A percentile compares a stretch with the other conserved stretches of the same genome.
Conservation (phyloP, 768 basidiomycete genomes). For the Kwoniella sp. region DNA sequence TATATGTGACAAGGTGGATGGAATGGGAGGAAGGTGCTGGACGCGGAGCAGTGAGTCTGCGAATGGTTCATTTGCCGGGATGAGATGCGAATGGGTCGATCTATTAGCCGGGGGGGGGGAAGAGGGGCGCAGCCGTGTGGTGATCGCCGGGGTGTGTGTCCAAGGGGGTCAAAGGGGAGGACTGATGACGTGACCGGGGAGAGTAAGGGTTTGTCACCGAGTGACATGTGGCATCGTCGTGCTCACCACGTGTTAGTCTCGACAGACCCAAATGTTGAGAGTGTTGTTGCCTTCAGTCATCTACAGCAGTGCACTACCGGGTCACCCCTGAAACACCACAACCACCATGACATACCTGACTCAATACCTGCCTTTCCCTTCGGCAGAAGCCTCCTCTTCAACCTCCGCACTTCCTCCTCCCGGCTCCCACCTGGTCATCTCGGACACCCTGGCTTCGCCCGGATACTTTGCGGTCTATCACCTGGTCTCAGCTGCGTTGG, state of each 20-base stretch:
- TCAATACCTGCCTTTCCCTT: conserved; percentile 27
- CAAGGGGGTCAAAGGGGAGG: no score
- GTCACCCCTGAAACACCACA: no score
- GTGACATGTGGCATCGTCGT: no score
- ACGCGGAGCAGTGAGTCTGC: not conserved
- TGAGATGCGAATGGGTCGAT: not conserved
- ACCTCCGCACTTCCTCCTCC: conserved; percentile 28
- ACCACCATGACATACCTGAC: conserved; percentile 36
- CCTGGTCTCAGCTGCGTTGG: conserved; percentile 26
- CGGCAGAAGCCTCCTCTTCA: conserved; percentile 1
- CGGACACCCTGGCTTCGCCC: conserved; percentile 38
- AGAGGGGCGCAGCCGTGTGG: no score
- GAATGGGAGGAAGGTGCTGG: not conserved
- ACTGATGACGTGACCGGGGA: no score
- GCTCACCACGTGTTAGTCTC: no score
- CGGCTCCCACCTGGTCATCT: conserved; percentile 36
- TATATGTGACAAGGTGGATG: not conserved
- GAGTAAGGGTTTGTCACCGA: no score
- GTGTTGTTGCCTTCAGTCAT: no score
- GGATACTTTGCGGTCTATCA: conserved; percentile 40
- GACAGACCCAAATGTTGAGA: no score
- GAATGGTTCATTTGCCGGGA: not conserved
- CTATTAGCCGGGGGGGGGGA: no score
- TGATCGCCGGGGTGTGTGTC: no score
- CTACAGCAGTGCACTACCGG: no score